Conservation (phyloP, 768 basidiomycete species). For the Termitomyces sp. region DNA sequence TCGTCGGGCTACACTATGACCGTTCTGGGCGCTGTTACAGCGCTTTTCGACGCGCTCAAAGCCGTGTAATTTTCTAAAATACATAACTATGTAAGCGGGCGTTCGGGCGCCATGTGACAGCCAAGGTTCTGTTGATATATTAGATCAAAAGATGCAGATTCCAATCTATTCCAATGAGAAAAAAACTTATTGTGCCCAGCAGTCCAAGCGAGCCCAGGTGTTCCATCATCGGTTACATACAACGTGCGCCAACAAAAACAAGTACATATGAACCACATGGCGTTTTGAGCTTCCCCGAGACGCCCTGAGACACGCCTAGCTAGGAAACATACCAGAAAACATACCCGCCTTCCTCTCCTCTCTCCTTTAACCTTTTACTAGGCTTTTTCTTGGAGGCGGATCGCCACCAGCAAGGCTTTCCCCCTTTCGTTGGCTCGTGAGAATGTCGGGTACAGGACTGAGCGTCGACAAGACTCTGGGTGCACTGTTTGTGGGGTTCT, state of each 20-base stretch:
- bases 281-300: not conserved
- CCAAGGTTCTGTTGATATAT: conserved; percentile 9
- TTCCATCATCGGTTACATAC: conserved; percentile 4
- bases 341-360: not conserved
- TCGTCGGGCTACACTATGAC: not conserved
- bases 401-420: not conserved
- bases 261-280: conserved; percentile 4
- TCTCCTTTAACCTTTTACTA: not conserved
- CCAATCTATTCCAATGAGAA: not conserved
- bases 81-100: not conserved
- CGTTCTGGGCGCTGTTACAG: not conserved
- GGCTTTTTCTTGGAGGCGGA: not conserved
- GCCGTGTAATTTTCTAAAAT: not conserved
- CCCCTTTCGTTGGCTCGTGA: conserved; percentile 5
- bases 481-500: conserved; percentile 59
- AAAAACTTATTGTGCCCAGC: not conserved
- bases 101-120: conserved; percentile 7
- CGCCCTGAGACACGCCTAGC: too few relatives aligned
- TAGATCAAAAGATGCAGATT: conserved; percentile 8
- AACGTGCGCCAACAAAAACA: conserved; percentile 1
- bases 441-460: conserved; percentile 12
- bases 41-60: not conserved
- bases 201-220: not conserved
- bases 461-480: conserved; percentile 53
- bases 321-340: too few relatives aligned